A percentile compares a stretch with the other conserved stretches of the same genome.
Conservation (phyloP, 2,329 filamentous ascomycete genomes). For the Domatiomyces catenatus region DNA sequence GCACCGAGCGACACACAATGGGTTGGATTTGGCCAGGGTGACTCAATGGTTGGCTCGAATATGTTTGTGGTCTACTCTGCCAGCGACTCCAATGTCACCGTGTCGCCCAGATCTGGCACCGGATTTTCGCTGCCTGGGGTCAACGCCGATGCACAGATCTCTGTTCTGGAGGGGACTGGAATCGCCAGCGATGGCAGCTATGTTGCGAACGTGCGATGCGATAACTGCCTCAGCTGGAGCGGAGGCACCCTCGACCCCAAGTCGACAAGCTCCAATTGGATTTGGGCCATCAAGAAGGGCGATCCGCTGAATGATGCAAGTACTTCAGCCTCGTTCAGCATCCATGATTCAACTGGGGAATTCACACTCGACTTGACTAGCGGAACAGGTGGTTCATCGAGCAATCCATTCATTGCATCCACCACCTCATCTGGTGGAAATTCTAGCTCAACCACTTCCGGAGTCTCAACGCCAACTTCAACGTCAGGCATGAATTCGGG, state of each 20-base stretch:
- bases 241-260: conserved; percentile 38
- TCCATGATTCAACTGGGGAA: conserved; percentile 30
- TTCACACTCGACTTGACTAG: conserved; percentile 34
- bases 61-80: conserved; percentile 46
- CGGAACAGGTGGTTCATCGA: conserved; percentile 34
- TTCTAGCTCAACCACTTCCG: neutral
- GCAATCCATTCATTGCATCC: conserved; percentile 21
- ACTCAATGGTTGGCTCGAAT: conserved; percentile 38
- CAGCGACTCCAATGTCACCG: conserved; percentile 39
- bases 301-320: conserved; percentile 34
- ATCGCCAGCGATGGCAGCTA: conserved; percentile 36
- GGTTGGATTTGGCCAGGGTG: conserved; percentile 42
- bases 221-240: conserved; percentile 38
- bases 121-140: conserved; percentile 31
- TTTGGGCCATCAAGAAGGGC: conserved; percentile 34
- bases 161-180: conserved; percentile 38
- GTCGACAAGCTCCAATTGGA: conserved; percentile 31
- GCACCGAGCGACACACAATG: conserved; percentile 39
- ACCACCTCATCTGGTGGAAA: neutral
- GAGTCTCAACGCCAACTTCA: neutral
- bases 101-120: conserved; percentile 36
- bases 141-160: conserved; percentile 30
- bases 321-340: conserved; percentile 26
- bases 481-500: conserved; percentile 1
- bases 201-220: conserved; percentile 42